Evolutionary conservation across 768 basidiomycete species (phyloP).

Genomic region (Boletus vinaceobasis): DNA sequence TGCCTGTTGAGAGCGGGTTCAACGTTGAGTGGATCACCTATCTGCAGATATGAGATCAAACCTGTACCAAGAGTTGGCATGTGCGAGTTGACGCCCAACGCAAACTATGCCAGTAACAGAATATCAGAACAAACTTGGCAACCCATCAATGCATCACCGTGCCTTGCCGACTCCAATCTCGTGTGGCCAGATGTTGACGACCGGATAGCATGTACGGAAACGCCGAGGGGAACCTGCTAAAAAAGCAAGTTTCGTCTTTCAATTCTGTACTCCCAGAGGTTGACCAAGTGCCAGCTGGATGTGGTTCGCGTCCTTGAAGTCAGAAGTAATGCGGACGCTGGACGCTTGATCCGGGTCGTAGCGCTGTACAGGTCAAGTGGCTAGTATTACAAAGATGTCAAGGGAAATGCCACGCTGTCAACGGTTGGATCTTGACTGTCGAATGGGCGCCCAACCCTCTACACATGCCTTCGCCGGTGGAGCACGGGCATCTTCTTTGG

Average conservation of each 20-base stretch:
- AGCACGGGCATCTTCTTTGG: not conserved
- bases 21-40: not conserved
- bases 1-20: not conserved
- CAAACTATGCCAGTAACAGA: not conserved
- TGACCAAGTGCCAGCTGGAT: too few relatives aligned
- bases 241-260: too few relatives aligned
- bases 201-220: not conserved
- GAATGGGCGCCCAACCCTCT: too few relatives aligned
- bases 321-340: too few relatives aligned
- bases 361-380: too few relatives aligned
- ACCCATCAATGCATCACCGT: too few relatives aligned
- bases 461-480: not conserved
- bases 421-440: not conserved
- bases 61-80: not conserved
- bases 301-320: too few relatives aligned
- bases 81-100: too few relatives aligned
- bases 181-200: not conserved
- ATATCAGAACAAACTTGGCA: not conserved
- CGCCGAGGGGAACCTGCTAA: not conserved
- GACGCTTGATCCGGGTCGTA: too few relatives aligned
- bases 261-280: too few relatives aligned
- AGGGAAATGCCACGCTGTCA: not conserved
- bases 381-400: too few relatives aligned
- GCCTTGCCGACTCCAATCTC: not conserved
- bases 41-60: not conserved